Evolutionary conservation across 192 early-diverging fungal genomes (phyloP), one percentile per base, ranked within the genome.

Genomic region (Allomyces macrogynus): DNA sequence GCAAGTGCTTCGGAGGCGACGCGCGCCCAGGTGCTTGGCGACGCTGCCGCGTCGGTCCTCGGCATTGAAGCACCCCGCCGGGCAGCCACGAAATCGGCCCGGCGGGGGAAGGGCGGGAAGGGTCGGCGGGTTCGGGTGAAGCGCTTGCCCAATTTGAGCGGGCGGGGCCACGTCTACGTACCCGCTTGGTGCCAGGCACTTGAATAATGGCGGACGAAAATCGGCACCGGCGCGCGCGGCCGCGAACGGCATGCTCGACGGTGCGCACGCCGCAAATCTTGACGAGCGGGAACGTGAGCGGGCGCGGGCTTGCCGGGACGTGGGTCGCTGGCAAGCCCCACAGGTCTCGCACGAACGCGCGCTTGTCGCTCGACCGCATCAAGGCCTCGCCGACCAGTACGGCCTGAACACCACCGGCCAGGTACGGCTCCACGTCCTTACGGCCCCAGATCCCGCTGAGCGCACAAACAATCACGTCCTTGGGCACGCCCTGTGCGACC

Each of bases 151-250:
- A 71, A 99, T 93, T n/a, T 61, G 74, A 76, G 23, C 80, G 74
- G 0, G 90, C 0, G 61, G 72, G 9, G 73, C 78, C 11, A 84
- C 43, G 22, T 77, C 76, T 11, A 99, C 87, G 65, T 87, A 77
- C 23, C n/a, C 97, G 82, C 60, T 84, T 84, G 4, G 87, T 88
- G 16, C 84, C 80, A 24, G 76, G 67, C 10, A 89, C 93, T 81
- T 96, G 95, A 61, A 97, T 96, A 68, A 99, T 79, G 3, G n/a
- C 97, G 93, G 65, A 99, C 82, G 24, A 97, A n/a, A 79, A 70
- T 96, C 88, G 7, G 92, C 91, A 0, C 92, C 91, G 0, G 83
- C 75, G 25, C 83, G 72, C 0, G 86, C 80, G 7, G 91, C 90
- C 27, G 73, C 75, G 11, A n/a, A 86, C 67, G 4, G 93, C 93